Percentiles rank a stretch among this genome's conserved stretches.
These are phyloP conservation scores for Erythrophleum fordii DNA, from an alignment of 306 rosid genomes.

Conservation along the genomic window DNA sequence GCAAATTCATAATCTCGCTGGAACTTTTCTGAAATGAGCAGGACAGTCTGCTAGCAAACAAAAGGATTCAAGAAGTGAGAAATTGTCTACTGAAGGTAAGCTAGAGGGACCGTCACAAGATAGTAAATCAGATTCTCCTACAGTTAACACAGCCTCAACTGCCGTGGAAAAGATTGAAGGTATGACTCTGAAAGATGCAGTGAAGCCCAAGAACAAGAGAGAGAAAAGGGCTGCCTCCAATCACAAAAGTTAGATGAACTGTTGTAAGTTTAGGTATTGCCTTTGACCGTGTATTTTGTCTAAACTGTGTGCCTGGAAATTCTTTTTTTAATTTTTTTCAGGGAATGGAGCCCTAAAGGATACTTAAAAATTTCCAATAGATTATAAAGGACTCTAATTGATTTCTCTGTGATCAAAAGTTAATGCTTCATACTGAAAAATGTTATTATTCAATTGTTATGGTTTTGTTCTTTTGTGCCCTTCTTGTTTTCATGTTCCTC, in stretches of 20 bases:
- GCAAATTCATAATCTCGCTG: slow-evolving; percentile 12
- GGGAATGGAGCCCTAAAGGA: not conserved
- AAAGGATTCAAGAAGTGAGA: slow-evolving; percentile 42
- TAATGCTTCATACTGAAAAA: not conserved
- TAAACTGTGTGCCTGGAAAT: not conserved
- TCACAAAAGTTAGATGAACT: slow-evolving; percentile 50
- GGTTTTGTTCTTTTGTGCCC: too few relatives aligned
- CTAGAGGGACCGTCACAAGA: slow-evolving; percentile 50
- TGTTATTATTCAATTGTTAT: not conserved
- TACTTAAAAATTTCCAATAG: not conserved
- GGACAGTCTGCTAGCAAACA: slow-evolving; percentile 51
- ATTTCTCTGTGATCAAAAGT: not conserved
- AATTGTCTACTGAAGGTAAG: slow-evolving; percentile 16
- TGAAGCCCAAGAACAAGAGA: slow-evolving; percentile 49
- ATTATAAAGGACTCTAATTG: not conserved
- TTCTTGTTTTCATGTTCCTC: too few relatives aligned
- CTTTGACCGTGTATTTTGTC: slow-evolving; percentile 21
- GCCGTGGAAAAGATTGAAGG: slow-evolving; percentile 34
- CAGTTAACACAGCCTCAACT: slow-evolving; percentile 28
- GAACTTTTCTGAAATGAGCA: slow-evolving; percentile 37
- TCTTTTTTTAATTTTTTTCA: not conserved
- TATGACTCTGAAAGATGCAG: slow-evolving; percentile 61
- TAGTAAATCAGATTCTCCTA: slow-evolving; percentile 7
- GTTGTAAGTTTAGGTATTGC: not conserved
- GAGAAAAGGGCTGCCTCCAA: slow-evolving; percentile 46